Percentiles rank a stretch among this genome's conserved stretches.
These are phyloP conservation scores for Rhodotorula sp. DNA, from an alignment of 1,284 basidiomycete genomes.

Conservation along the genomic window DNA sequence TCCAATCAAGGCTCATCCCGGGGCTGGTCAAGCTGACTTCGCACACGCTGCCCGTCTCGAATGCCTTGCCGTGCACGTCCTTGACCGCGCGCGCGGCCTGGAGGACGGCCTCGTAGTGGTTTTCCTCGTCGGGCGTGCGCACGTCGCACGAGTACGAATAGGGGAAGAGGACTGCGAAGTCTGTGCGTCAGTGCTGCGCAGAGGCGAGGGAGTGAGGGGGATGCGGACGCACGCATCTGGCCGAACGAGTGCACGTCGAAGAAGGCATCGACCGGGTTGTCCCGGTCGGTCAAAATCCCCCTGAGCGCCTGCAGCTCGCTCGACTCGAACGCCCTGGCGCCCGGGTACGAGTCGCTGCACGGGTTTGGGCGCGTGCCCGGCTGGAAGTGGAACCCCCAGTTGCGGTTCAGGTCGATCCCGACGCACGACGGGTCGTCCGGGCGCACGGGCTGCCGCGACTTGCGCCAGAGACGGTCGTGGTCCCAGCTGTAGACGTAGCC, in stretches of 20 bases:
- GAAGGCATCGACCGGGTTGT: slow-evolving; percentile 60
- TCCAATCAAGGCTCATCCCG: slow-evolving; percentile 75
- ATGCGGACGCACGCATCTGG: slow-evolving; percentile 64
- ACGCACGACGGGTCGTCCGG: slow-evolving; percentile 53
- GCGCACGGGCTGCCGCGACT: slow-evolving; percentile 66
- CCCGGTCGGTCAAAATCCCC: slow-evolving; percentile 64
- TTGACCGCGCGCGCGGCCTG: slow-evolving; percentile 68
- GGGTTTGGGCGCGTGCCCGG: slow-evolving; percentile 31
- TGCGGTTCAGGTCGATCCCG: slow-evolving; percentile 79
- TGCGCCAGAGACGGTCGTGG: slow-evolving; percentile 73
- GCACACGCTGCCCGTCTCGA: slow-evolving; percentile 59
- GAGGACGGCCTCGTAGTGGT: slow-evolving; percentile 73
- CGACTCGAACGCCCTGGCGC: slow-evolving; percentile 62
- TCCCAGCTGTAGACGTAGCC: slow-evolving; percentile 71
- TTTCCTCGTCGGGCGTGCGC: slow-evolving; percentile 73
- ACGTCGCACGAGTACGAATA: slow-evolving; percentile 71
- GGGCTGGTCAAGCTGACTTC: slow-evolving; percentile 56
- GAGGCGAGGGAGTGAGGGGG: not conserved
- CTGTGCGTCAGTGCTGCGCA: not conserved
- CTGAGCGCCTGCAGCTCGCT: slow-evolving; percentile 74
- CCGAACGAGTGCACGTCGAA: slow-evolving; percentile 80
- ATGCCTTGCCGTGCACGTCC: slow-evolving; percentile 47
- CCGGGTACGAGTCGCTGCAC: slow-evolving; percentile 38
- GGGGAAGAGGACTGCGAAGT: slow-evolving; percentile 59
- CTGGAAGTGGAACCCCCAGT: slow-evolving; percentile 55